Conservation (phyloP, 1,139 yeast species). For the Zhuliangozyma blackwelliae region DNA sequence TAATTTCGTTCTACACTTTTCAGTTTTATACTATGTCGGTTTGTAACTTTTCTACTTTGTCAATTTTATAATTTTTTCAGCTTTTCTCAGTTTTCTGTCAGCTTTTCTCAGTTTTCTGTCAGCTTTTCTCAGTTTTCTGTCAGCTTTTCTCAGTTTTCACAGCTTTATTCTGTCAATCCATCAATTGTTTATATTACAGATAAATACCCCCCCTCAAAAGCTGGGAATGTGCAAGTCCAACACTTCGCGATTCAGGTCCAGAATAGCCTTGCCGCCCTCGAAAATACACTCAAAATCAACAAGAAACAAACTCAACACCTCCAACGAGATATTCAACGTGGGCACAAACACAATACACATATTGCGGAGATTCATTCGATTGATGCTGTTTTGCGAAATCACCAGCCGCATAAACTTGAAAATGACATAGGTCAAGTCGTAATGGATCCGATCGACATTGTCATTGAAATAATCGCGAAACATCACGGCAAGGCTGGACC, state of each 20-base stretch:
- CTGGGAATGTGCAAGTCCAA: slow-evolving; percentile 42
- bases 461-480: slow-evolving; percentile 30
- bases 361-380: slow-evolving; percentile 81
- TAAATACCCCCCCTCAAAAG: slow-evolving; percentile 27
- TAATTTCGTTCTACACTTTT: no score
- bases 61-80: no score
- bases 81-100: no score
- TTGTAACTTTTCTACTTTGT: no score
- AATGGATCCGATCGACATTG: slow-evolving; percentile 41
- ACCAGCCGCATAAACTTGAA: slow-evolving; percentile 67
- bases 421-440: slow-evolving; percentile 59
- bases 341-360: slow-evolving; percentile 85
- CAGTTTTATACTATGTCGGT: no score
- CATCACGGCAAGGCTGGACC: slow-evolving; percentile 16
- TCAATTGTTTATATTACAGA: no score
- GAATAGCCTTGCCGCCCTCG: slow-evolving; percentile 45
- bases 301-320: slow-evolving; percentile 58
- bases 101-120: no score
- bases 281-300: slow-evolving; percentile 65
- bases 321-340: slow-evolving; percentile 68
- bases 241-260: slow-evolving; percentile 33
- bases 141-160: no score
- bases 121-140: no score
- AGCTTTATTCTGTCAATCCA: no score
- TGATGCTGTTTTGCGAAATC: slow-evolving; percentile 55